Base-by-base conservation (phyloP, 352 stramenopile genomes). In the Pythium brassicae region DNA sequence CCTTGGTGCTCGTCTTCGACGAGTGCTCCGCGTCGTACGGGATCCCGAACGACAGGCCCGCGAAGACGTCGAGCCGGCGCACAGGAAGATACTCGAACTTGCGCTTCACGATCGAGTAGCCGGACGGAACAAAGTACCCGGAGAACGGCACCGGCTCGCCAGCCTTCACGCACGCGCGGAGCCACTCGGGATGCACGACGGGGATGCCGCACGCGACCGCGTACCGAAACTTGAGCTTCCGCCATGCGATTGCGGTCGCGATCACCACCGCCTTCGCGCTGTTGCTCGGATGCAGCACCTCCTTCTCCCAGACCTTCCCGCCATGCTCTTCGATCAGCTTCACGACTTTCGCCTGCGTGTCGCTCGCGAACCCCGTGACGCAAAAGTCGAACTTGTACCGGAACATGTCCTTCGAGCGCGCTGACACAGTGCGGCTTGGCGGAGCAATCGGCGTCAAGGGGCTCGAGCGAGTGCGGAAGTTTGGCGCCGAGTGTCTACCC, bases 151-250 rank as follows among this genome's bases (percentile, higher is more conserved):
- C 44, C n/a, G 81, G 55, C 29, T 67, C 45, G 1, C 64, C 66
- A n/a, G 59, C 57, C 37, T 74, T 70, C 45, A 85, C 77, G 49
- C 84, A 92, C 48, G 69, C 69, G 26, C 82, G 74, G 14, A 94
- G 73, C 84, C 84, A 94, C 44, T 92, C 84, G 0, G 84, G 78
- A 62, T 94, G 84, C 19, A 94, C 66, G 4, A 94, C 78, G 15
- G 84, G 79, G 19, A 94, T 88, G n/a, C 81, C 79, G 57, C 74
- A 88, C n/a, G 78, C 78, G 50, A 94, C 50, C 7, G 84, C 84
- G 57, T 83, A 76, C 66, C 89, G 83, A 61, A 90, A 89, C 69
- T 94, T 94, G 39, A 77, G 71, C 26, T 90, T 90, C 19, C 84
- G 75, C 76, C 79, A 92, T 8, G 81, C 82, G 19, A 87, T 69